Evolutionary conservation across 768 basidiomycete genomes (phyloP).

Genomic region (Termitomyces eurrhizus): DNA sequence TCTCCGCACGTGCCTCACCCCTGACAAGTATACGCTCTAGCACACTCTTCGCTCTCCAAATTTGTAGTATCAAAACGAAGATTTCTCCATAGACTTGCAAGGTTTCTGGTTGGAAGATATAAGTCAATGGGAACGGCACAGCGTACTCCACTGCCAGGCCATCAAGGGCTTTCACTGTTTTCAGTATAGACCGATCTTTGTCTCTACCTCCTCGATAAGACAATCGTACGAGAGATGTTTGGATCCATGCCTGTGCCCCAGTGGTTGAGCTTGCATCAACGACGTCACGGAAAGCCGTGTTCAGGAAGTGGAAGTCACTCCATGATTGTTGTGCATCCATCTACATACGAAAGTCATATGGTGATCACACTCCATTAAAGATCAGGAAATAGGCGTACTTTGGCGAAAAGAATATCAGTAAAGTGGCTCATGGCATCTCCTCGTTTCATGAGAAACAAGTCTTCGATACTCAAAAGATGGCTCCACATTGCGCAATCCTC

Average conservation of each 20-base stretch:
- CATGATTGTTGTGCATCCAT: slow-evolving; percentile 73
- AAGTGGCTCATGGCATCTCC: slow-evolving; percentile 80
- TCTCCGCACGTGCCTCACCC: slow-evolving; percentile 34
- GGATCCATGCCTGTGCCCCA: slow-evolving; percentile 52
- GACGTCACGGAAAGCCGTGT: slow-evolving; percentile 70
- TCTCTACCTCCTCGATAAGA: slow-evolving; percentile 57
- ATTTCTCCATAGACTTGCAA: slow-evolving; percentile 60
- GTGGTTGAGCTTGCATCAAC: slow-evolving; percentile 42
- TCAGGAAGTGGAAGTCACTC: slow-evolving; percentile 83
- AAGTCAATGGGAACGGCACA: slow-evolving; percentile 76
- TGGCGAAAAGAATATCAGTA: slow-evolving; percentile 66
- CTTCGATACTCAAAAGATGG: slow-evolving; percentile 63
- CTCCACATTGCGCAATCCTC: slow-evolving; percentile 63
- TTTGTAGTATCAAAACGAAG: slow-evolving; percentile 70
- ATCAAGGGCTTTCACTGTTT: slow-evolving; percentile 62
- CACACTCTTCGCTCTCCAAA: slow-evolving; percentile 66
- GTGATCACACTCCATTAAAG: background rate
- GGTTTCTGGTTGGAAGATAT: slow-evolving; percentile 60
- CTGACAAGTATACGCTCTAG: slow-evolving; percentile 69
- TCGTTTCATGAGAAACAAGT: slow-evolving; percentile 68
- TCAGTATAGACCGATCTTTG: slow-evolving; percentile 37
- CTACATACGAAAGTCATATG: slow-evolving; percentile 35
- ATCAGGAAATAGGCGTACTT: slow-evolving; percentile 38
- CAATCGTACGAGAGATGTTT: slow-evolving; percentile 66
- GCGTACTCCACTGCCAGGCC: slow-evolving; percentile 75